These are phyloP conservation scores for Aspergillus awamori DNA, from an alignment of 2,329 filamentous ascomycete genomes.

Conservation along the genomic window DNA sequence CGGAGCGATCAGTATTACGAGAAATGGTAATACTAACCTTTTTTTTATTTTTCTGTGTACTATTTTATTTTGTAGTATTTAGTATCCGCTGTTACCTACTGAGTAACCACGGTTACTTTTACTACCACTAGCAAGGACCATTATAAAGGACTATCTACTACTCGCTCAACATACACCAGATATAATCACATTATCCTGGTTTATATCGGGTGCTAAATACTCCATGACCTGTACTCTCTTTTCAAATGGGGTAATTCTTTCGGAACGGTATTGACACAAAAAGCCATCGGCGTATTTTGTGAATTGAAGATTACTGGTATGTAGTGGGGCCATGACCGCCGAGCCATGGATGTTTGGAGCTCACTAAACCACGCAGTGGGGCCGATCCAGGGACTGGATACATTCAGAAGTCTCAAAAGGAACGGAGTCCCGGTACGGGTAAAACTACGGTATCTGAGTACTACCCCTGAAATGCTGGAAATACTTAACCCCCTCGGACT, in stretches of 20 bases:
- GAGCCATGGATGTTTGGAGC: slow-evolving; percentile 4
- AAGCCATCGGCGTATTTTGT: neutral
- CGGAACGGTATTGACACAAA: neutral
- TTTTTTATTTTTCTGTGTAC: no score
- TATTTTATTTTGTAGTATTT: no score
- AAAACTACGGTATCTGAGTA: neutral
- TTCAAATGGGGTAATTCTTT: neutral
- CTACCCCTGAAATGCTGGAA: neutral
- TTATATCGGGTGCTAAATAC: no score
- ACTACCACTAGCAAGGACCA: no score
- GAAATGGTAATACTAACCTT: neutral
- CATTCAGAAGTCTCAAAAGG: neutral
- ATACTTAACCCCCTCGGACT: neutral
- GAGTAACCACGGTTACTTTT: no score
- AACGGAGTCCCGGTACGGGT: neutral
- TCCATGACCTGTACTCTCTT: no score
- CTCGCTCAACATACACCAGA: no score
- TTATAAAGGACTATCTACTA: no score
- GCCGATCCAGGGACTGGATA: slow-evolving; percentile 16
- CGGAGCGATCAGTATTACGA: slow-evolving; percentile 3
- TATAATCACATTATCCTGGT: no score
- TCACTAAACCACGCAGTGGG: slow-evolving; percentile 10
- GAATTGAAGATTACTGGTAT: neutral
- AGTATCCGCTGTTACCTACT: no score
- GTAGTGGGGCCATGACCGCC: neutral